Evolutionary conservation across 2,329 filamentous ascomycete genomes (phyloP).

Genomic region (Gyromitra esculenta): DNA sequence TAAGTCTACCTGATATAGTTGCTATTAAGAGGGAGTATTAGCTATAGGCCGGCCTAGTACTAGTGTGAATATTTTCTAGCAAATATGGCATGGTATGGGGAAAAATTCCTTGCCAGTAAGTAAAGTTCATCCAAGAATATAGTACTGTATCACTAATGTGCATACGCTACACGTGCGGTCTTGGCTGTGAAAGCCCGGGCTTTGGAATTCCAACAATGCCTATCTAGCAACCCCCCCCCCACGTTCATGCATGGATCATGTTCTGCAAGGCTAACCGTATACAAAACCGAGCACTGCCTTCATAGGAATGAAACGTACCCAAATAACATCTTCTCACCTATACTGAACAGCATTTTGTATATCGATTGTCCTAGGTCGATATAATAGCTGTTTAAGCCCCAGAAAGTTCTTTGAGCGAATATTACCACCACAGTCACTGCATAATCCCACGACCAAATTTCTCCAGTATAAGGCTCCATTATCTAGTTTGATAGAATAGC

Average conservation of each 20-base stretch:
- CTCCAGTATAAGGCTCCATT: constrained; percentile 17
- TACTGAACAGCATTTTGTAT: constrained; percentile 18
- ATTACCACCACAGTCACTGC: constrained; percentile 3
- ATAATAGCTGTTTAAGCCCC: constrained; percentile 42
- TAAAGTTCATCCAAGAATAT: not conserved
- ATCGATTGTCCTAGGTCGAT: constrained; percentile 30
- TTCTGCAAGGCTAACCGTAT: constrained; percentile 26
- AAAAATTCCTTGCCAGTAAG: not conserved
- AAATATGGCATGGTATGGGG: not conserved
- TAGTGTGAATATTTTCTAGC: not conserved
- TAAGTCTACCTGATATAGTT: not conserved
- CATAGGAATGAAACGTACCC: constrained; percentile 13
- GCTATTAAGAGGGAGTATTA: constrained; percentile 9
- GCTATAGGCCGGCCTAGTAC: not conserved
- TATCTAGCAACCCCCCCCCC: constrained; percentile 23
- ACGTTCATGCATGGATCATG: constrained; percentile 25
- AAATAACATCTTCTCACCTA: constrained; percentile 24
- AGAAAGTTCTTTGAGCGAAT: constrained; percentile 9
- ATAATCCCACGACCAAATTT: not conserved
- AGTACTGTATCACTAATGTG: constrained; percentile 12
- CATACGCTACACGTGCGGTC: constrained; percentile 28
- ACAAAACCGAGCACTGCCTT: constrained; percentile 42
- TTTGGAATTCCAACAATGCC: constrained; percentile 19
- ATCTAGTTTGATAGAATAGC: not conserved
- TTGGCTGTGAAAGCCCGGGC: constrained; percentile 23